Conservation (phyloP, 768 basidiomycete species). For the Phylloporus scabripes region DNA sequence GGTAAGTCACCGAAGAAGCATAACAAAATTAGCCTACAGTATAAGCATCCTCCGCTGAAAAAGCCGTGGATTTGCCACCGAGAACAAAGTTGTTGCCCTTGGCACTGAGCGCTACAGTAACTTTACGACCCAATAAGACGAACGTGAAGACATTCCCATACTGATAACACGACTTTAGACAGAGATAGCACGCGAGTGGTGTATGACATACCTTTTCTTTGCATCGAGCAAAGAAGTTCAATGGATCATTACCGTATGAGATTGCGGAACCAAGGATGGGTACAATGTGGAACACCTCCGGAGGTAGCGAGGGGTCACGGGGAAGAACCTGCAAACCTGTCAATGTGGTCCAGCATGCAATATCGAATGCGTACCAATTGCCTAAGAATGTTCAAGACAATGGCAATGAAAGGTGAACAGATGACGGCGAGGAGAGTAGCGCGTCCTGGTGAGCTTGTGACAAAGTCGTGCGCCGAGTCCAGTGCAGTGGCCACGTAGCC, state of each 20-base stretch:
- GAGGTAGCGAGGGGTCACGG: constrained; percentile 67
- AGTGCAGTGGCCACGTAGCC: constrained; percentile 24
- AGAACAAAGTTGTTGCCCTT: constrained; percentile 93
- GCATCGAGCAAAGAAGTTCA: constrained; percentile 78
- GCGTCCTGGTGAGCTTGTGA: constrained; percentile 22
- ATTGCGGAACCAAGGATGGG: constrained; percentile 89
- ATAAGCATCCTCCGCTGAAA: constrained; percentile 97
- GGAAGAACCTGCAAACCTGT: constrained; percentile 51
- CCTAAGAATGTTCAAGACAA: constrained; percentile 68
- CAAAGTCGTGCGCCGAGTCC: constrained; percentile 14
- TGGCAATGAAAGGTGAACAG: constrained; percentile 61
- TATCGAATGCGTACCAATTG: constrained; percentile 57
- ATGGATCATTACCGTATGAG: constrained; percentile 86
- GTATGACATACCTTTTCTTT: constrained; percentile 63
- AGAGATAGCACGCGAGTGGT: neutral
- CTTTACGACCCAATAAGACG: constrained; percentile 78
- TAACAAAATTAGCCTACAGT: constrained; percentile 48
- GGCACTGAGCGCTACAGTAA: constrained; percentile 87
- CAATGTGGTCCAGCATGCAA: neutral
- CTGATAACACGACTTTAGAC: constrained; percentile 36
- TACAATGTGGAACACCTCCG: constrained; percentile 88
- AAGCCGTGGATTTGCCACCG: constrained; percentile 86
- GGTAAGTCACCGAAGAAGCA: neutral
- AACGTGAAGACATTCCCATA: constrained; percentile 98
- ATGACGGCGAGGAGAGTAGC: constrained; percentile 42